Percentiles rank a stretch among this genome's conserved stretches.
phyloP scores from a whole-genome alignment of 345 rosid genomes.

The Rhizophora mangle region DNA sequence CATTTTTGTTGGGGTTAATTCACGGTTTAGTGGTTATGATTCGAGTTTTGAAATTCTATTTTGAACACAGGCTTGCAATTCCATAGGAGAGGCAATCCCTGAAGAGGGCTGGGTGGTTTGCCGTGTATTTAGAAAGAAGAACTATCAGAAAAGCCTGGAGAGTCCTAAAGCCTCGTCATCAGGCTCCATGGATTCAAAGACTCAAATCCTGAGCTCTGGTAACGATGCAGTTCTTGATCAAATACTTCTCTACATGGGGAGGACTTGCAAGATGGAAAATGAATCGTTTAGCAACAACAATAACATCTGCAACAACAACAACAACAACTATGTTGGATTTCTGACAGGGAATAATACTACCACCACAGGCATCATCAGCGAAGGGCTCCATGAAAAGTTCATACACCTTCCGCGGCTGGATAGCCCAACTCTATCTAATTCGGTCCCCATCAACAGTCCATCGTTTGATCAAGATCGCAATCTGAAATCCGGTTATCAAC shows the following conservation, averaged over 20 bases:
- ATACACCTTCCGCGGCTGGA: slow-evolving; percentile 75
- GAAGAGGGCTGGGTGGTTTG: slow-evolving; percentile 99
- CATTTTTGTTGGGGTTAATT: too few relatives aligned
- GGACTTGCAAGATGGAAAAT: slow-evolving; percentile 54
- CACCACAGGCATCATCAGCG: slow-evolving; percentile 17
- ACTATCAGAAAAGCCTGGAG: slow-evolving; percentile 76
- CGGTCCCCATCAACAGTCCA: slow-evolving; percentile 15
- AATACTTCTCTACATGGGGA: slow-evolving; percentile 67
- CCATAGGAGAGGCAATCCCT: slow-evolving; percentile 43
- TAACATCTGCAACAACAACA: slow-evolving; percentile 14
- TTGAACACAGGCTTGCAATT: slow-evolving; percentile 29
- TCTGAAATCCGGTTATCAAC: slow-evolving; percentile 26
- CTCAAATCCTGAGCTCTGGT: slow-evolving; percentile 33
- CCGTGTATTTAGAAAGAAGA: slow-evolving; percentile 89
- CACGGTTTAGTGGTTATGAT: too few relatives aligned
- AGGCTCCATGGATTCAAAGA: slow-evolving; percentile 44
- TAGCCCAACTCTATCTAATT: slow-evolving; percentile 39
- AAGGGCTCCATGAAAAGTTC: slow-evolving; percentile 42
- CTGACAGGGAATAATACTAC: slow-evolving; percentile 16
- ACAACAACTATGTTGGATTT: slow-evolving; percentile 16
- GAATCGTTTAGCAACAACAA: slow-evolving; percentile 25
- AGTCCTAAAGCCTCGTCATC: slow-evolving; percentile 53
- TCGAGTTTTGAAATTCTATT: neutral
- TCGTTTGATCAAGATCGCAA: slow-evolving; percentile 23
- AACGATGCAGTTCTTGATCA: slow-evolving; percentile 56